Conservation (phyloP, 2,329 filamentous ascomycete species). For the Dactylella cylindrospora region DNA sequence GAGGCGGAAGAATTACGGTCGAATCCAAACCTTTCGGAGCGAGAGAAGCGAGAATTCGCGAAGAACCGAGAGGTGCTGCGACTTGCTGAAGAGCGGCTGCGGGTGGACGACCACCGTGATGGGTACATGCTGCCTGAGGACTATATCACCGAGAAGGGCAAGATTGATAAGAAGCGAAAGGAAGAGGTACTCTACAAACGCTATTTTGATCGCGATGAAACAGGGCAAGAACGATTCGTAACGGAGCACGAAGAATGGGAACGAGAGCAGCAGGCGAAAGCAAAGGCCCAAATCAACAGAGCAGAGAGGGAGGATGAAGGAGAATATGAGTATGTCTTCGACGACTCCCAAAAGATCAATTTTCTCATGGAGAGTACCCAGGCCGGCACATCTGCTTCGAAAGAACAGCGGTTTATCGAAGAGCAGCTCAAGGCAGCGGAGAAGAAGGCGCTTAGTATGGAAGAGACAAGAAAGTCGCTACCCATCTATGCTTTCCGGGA, state of each 20-base stretch:
- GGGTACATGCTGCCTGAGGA: constrained; percentile 93
- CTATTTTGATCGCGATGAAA: constrained; percentile 83
- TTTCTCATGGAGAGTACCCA: constrained; percentile 78
- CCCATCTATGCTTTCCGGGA: constrained; percentile 88
- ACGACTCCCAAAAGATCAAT: constrained; percentile 82
- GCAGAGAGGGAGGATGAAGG: constrained; percentile 74
- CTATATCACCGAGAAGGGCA: constrained; percentile 90
- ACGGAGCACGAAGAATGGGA: constrained; percentile 98
- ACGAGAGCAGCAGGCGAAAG: constrained; percentile 80
- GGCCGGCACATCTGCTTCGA: constrained; percentile 67
- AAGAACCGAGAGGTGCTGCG: constrained; percentile 80
- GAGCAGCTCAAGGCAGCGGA: constrained; percentile 86
- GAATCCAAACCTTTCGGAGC: constrained; percentile 71
- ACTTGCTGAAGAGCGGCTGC: constrained; percentile 78
- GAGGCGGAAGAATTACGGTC: constrained; percentile 79
- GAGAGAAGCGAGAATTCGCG: constrained; percentile 83
- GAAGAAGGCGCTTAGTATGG: constrained; percentile 80
- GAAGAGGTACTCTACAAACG: constrained; percentile 86
- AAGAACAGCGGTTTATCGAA: constrained; percentile 76
- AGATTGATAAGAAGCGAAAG: constrained; percentile 83
- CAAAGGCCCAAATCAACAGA: constrained; percentile 66
- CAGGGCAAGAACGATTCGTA: constrained; percentile 82
- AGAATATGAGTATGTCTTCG: constrained; percentile 90
- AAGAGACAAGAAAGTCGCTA: constrained; percentile 85
- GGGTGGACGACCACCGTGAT: constrained; percentile 87